These are phyloP conservation scores for Boehmeria nivea DNA, from an alignment of 306 rosid species.

Conservation along the genomic window DNA sequence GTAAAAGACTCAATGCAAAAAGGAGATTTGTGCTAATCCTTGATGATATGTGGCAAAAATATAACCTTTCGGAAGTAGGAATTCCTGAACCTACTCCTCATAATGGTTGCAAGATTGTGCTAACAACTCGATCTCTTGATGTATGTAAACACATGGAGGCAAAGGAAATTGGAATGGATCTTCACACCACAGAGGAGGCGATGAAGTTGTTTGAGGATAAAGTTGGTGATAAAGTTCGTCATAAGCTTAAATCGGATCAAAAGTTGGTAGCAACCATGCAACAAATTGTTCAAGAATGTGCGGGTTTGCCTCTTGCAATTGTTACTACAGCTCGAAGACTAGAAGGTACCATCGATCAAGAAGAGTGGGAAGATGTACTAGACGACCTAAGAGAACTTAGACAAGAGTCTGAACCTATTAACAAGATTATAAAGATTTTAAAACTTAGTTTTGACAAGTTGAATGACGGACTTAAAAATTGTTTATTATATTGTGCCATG, in stretches of 20 bases:
- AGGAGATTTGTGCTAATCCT: slow-evolving; percentile 9
- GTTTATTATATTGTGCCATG: slow-evolving; percentile 16
- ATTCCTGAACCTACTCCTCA: slow-evolving; percentile 10
- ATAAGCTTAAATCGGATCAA: background rate
- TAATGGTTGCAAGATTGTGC: slow-evolving; percentile 17
- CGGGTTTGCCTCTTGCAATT: slow-evolving; percentile 20
- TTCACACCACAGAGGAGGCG: slow-evolving; percentile 17
- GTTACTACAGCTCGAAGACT: slow-evolving; percentile 17
- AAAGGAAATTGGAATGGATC: background rate
- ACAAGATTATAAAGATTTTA: background rate
- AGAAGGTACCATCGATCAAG: background rate
- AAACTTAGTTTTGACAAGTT: slow-evolving; percentile 13
- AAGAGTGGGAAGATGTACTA: slow-evolving; percentile 15
- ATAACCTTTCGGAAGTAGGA: slow-evolving; percentile 5
- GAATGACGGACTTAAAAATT: slow-evolving; percentile 6
- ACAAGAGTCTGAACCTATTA: background rate
- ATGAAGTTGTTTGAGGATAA: slow-evolving; percentile 11
- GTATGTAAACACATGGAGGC: slow-evolving; percentile 12
- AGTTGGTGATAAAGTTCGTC: background rate
- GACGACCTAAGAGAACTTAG: slow-evolving; percentile 8
- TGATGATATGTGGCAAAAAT: slow-evolving; percentile 12
- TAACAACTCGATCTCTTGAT: slow-evolving; percentile 7
- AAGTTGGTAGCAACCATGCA: background rate
- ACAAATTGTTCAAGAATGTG: slow-evolving; percentile 5
- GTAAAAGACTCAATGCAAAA: background rate